Evolutionary conservation across 2,329 filamentous ascomycete genomes (phyloP), one percentile per base, ranked within the genome.

Genomic region (Didymella lethalis): DNA sequence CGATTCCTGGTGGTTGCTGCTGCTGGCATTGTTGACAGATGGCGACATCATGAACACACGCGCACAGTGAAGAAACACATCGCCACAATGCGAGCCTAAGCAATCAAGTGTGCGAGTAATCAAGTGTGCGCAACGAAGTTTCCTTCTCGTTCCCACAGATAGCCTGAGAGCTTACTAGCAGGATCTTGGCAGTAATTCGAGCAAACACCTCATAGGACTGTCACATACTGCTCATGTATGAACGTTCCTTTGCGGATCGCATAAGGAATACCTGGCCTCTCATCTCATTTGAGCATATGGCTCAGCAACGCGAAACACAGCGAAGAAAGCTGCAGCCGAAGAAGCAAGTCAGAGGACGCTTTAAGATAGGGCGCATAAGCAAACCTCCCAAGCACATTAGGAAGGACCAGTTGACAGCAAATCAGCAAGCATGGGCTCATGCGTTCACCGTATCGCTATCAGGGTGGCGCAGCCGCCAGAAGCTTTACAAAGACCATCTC

Each of bases 341-440:
- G 23, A 7, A n/a, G 14, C 23, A 25, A 2, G 8, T 14, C 23
- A 25, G 25, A 4, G 14, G 12, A 28, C 14, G 25, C 16, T n/a
- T 44, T n/a, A 6, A 12, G 12, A 44, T 12, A 14, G 8, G 23
- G 14, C 41, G 23, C 23, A 23, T 14, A 8, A 8, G 4, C 6
- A 4, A 14, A 28, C 41, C 23, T 28, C 41, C 2, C 5, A 18
- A 8, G 2, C n/a, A n/a, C 14, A 23, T 7, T 25, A 28, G 14
- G 10, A 14, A 28, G 18, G 41, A 16, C 2, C 10, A 3, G 4
- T 18, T 59, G 7, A 59, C 56, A 6, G 4, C 3, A 0, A 7
- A 54, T 10, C 56, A 59, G 14, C 32, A 29, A 6, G 25, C 34
- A 16, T 59, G 56, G 56, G 50, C 50, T 23, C 32, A 34, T 1